Base-by-base conservation (phyloP, 2,329 filamentous ascomycete genomes). In the Claviceps quebecensis region DNA sequence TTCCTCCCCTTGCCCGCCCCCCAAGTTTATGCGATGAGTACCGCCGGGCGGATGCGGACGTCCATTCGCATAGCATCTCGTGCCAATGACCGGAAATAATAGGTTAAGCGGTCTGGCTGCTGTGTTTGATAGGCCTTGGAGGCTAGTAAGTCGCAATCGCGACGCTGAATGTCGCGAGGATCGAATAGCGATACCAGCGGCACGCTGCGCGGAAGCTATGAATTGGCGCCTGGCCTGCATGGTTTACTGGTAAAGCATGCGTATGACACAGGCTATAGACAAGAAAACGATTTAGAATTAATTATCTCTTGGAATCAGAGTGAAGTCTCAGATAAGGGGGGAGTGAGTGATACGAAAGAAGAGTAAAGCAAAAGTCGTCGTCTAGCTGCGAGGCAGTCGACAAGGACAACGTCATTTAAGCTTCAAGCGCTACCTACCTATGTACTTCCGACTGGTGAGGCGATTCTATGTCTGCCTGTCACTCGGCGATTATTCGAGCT, bases 11-110 rank as follows among this genome's bases (percentile, higher is more conserved):
- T 78, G 75, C 59, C 77, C 78, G 29, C 74, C 85, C 51, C 87
- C 80, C 64, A 97, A 69, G 64, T 97, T 83, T 90, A 97, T 97
- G 57, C 85, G 86, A 69, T 96, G 88, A 1, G 89, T 96, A 52
- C 90, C 90, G 48, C 91, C 91, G 0, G 91, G 89, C 1, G 89
- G 90, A 57, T 93, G 87, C 55, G 89, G 87, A 54, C 84, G 75
- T 60, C 86, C 84, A 72, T 81, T 82, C 53, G 82, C 76, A 68
- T 86, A 86, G 47, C 62, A 67, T 51, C 83, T 75, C 13, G 68
- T 58, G 14, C 68, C 58, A 40, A 66, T 58, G 9, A 63, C 63
- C 3, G 77, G 72, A 5, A 72, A 58, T 16, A 72, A 58, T 16
- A 72, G 52, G 37, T 56, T 61, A 16, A 58, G 50, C 22, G 56